Evolutionary conservation across 1,284 basidiomycete genomes (phyloP), one percentile per base, ranked within the genome.

Genomic region (Puccinia polysora): DNA sequence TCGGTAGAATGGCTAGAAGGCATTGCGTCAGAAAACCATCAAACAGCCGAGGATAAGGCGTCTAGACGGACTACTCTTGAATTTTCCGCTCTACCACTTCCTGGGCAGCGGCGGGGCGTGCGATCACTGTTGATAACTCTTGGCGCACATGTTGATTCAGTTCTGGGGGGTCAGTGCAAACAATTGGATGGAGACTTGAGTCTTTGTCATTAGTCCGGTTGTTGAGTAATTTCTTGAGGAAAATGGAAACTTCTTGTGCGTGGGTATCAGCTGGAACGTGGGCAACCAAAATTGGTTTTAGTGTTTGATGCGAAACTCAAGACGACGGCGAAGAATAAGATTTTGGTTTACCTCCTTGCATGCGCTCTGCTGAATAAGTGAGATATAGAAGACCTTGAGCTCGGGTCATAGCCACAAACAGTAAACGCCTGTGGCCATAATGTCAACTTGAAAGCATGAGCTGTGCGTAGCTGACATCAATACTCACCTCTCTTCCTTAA

Each of bases 321-420:
- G n/a, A n/a, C n/a, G n/a, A n/a, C n/a, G n/a, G n/a, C n/a, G n/a
- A n/a, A n/a, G 3, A 25, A 6, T 12, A 55, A 72, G 14, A 10
- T 12, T 10, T 36, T 14, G 23, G n/a, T 18, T 59, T 25, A 77
- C 78, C 76, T 63, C 75, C 76, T 12, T 74, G 74, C 78, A 75
- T 80, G 55, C 73, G 74, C 23, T 47, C 45, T 8, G 56, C 34
- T 0, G 74, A 63, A 75, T 85, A 80, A 0, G 85, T 83, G 18
- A 91, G 78, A 78, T 89, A 89, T 30, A 94, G 82, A 18, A 91
- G 82, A 2, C 83, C 83, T 78, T 94, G 88, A 0, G 91, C 91
- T 10, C 91, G 85, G 0, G 91, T 96, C 81, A 91, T 92, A 0
- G 90, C 91, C 4, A 95, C 91, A 77, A 93, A 96, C 23, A 94